A percentile compares a stretch with the other conserved stretches of the same genome.
Conservation (phyloP, 148 eudicot species). For the Agrostemma githago region DNA sequence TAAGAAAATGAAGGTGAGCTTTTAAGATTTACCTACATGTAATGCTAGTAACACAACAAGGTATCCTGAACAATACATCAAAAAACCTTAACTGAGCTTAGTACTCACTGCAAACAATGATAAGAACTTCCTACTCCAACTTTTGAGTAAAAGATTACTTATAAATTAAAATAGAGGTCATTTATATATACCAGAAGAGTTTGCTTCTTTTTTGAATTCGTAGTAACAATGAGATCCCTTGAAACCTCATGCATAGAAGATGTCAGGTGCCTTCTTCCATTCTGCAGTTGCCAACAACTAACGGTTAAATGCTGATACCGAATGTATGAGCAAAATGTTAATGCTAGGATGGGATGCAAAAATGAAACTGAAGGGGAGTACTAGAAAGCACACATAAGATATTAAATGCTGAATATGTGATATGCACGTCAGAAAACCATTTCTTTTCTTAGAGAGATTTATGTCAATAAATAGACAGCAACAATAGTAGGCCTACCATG, state of each 20-base stretch:
- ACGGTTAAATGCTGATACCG: neutral
- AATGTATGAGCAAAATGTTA: slow-evolving; percentile 4
- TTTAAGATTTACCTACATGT: neutral
- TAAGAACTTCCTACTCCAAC: neutral
- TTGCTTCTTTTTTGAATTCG: slow-evolving; percentile 82
- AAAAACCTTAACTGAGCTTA: neutral
- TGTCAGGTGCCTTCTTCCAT: slow-evolving; percentile 83
- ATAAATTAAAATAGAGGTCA: slow-evolving; percentile 9
- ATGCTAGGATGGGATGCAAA: neutral
- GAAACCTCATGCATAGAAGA: slow-evolving; percentile 94
- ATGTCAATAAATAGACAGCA: neutral
- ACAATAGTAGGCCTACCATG: slow-evolving; percentile 51
- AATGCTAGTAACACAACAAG: neutral
- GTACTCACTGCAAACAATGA: neutral
- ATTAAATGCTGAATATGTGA: neutral
- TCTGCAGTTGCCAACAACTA: slow-evolving; percentile 44
- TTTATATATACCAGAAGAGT: slow-evolving; percentile 62
- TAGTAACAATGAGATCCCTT: slow-evolving; percentile 91
- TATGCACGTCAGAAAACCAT: neutral
- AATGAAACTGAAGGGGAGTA: neutral
- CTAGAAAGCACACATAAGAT: neutral
- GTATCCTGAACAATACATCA: neutral
- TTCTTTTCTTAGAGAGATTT: neutral
- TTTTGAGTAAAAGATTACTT: neutral
- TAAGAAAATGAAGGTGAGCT: neutral